These are phyloP conservation scores for Neopestalotiopsis clavispora DNA, from an alignment of 2,329 filamentous ascomycete species.

Conservation along the genomic window DNA sequence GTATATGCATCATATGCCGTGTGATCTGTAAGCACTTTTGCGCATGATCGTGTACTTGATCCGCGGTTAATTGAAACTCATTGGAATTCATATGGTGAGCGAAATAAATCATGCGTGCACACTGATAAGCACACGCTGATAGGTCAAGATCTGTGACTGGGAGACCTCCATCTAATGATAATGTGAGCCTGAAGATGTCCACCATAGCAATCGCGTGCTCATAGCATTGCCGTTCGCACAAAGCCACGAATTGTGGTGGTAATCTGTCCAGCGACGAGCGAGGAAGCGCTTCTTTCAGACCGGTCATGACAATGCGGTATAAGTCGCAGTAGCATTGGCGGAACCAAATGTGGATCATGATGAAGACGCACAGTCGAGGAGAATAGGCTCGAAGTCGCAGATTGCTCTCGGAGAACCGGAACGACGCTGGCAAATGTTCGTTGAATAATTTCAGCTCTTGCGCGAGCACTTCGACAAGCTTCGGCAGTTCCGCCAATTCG, in stretches of 20 bases:
- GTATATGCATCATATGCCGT: constrained; percentile 54
- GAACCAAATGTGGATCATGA: constrained; percentile 67
- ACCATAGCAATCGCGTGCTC: constrained; percentile 61
- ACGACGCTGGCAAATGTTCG: constrained; percentile 56
- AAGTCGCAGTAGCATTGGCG: constrained; percentile 63
- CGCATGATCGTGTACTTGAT: constrained; percentile 54
- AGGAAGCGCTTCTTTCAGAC: constrained; percentile 56
- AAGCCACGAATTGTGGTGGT: constrained; percentile 52
- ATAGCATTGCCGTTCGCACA: constrained; percentile 56
- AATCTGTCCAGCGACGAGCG: constrained; percentile 48
- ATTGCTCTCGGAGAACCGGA: constrained; percentile 62
- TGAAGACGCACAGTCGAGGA: constrained; percentile 59
- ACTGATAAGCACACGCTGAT: constrained; percentile 60
- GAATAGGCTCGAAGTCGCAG: constrained; percentile 61
- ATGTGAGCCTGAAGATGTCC: constrained; percentile 57
- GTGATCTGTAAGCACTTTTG: constrained; percentile 56
- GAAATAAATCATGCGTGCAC: constrained; percentile 57
- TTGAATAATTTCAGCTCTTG: constrained; percentile 55
- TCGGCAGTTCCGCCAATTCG: constrained; percentile 50
- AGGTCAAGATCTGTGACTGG: constrained; percentile 61
- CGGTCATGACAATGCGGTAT: constrained; percentile 57
- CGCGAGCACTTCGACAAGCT: constrained; percentile 52
- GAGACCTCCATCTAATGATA: constrained; percentile 53
- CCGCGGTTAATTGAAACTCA: constrained; percentile 49
- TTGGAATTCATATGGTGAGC: constrained; percentile 50